Evolutionary conservation across 345 rosid species (phyloP).

Genomic region (Acer saccharum): DNA sequence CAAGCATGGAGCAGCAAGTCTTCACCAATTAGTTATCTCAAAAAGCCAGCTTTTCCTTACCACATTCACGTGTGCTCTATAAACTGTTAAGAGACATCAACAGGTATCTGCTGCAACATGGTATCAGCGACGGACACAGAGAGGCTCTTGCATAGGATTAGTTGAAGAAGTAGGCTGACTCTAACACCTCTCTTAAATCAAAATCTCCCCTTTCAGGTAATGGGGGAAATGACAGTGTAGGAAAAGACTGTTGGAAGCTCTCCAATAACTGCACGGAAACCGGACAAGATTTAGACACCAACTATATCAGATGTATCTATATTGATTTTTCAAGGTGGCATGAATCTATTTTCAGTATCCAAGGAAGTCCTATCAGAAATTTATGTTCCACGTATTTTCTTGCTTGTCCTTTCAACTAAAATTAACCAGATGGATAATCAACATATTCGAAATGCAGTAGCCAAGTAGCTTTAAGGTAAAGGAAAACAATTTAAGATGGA

Average conservation of each 20-base stretch:
- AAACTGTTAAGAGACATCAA: constrained; percentile 1
- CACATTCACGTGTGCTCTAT: not conserved
- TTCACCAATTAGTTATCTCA: not conserved
- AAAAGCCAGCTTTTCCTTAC: constrained; percentile 1
- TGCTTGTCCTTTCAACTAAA: not conserved
- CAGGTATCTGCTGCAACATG: not conserved
- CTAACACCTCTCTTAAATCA: constrained; percentile 70
- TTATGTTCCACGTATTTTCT: not conserved
- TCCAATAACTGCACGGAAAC: constrained; percentile 65
- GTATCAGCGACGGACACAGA: not conserved
- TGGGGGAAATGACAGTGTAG: constrained; percentile 68
- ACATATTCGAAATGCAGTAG: not conserved
- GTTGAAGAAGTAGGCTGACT: constrained; percentile 95
- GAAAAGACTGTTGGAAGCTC: constrained; percentile 80
- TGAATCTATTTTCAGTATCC: not conserved
- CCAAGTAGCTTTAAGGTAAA: not conserved
- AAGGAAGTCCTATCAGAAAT: not conserved
- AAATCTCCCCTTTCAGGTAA: constrained; percentile 92
- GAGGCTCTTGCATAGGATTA: constrained; percentile 29
- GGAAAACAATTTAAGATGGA: not conserved
- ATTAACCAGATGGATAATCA: not conserved
- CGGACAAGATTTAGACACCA: not conserved
- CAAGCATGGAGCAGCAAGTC: constrained; percentile 8
- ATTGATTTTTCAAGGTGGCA: constrained; percentile 5
- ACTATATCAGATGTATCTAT: not conserved